Base-by-base conservation (phyloP, 2,329 filamentous ascomycete species). In the Trichoderma koningiopsis region DNA sequence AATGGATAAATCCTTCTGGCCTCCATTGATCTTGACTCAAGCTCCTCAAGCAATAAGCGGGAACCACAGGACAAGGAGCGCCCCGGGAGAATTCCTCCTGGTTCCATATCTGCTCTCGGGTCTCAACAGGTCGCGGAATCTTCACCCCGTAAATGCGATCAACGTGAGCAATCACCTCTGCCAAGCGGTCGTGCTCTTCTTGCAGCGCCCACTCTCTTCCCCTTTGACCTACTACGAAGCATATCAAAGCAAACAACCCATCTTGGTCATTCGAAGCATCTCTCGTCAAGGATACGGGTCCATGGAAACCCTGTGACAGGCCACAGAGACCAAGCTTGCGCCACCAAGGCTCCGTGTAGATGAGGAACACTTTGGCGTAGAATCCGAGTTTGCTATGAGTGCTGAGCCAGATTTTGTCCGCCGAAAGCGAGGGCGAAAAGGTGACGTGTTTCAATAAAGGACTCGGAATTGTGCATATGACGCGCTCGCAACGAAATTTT, bases 1-100 rank as follows among this genome's bases (percentile, higher is more conserved):
- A 86, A 71, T 86, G 83, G 4, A 86, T 33, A 43, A 82, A 80
- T 0, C 80, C 78, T n/a, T 79, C 72, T 0, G 76, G 76, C 58
- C 77, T 77, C 6, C 77, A 76, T 40, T 79, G 76, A 4, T 77
- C 71, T 72, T 62, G 71, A 0, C 72, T 74, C 10, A 75, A 75
- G 22, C 76, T 73, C 1, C 72, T 75, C 24, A 76, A 74, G 47
- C 79, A 75, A 0, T 77, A 78, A 2, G 79, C 73, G 11, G 72
- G 75, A 1, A 75, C 75, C 13, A 80, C 74, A 8, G 79, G 79
- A 7, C 78, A 77, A 3, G 79, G 74, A 0, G 78, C 78, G 1
- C 79, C 80, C 13, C 76, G 73, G 67, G 78, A 79, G 61, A 74
- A 81, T 3, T 70, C 52, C 59, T 80, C 78, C 0, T 70, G 71